Conservation (phyloP, 306 rosid species). For the Cyamopsis tetragonoloba region DNA sequence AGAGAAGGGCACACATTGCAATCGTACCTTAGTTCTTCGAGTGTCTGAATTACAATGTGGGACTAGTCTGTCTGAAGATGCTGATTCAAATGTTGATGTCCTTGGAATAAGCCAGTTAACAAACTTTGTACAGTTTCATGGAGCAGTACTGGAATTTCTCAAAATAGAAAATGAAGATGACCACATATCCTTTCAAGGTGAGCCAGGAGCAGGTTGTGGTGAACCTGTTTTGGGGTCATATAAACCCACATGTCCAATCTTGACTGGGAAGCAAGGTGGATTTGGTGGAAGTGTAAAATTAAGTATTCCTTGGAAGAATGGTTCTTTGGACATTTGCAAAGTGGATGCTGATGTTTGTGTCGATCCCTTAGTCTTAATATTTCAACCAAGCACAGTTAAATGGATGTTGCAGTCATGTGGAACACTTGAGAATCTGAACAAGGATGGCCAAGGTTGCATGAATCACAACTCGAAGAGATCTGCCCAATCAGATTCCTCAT, state of each 20-base stretch:
- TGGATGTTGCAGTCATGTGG: constrained; percentile 65
- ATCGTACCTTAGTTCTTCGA: constrained; percentile 60
- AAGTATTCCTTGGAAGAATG: constrained; percentile 92
- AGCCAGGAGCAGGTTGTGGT: constrained; percentile 32
- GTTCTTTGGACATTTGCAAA: constrained; percentile 76
- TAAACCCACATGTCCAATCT: constrained; percentile 48
- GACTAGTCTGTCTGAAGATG: constrained; percentile 74
- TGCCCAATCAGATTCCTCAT: constrained; percentile 32
- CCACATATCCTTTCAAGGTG: constrained; percentile 22
- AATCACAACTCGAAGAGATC: constrained; percentile 39
- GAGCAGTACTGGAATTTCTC: constrained; percentile 71
- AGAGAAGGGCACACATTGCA: constrained; percentile 32
- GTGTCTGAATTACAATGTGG: constrained; percentile 81
- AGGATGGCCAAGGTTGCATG: constrained; percentile 32
- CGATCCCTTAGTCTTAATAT: constrained; percentile 67
- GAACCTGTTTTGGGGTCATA: constrained; percentile 41
- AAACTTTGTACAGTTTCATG: constrained; percentile 80
- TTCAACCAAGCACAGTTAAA: constrained; percentile 75
- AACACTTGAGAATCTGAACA: constrained; percentile 47
- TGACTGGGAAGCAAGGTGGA: constrained; percentile 74
- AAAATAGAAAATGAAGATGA: constrained; percentile 45
- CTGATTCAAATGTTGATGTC: constrained; percentile 46
- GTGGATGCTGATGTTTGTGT: constrained; percentile 79
- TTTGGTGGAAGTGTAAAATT: constrained; percentile 82
- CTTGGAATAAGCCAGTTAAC: constrained; percentile 79